phyloP scores from a whole-genome alignment of 768 basidiomycete species.

The Strobilomyces confusus region DNA sequence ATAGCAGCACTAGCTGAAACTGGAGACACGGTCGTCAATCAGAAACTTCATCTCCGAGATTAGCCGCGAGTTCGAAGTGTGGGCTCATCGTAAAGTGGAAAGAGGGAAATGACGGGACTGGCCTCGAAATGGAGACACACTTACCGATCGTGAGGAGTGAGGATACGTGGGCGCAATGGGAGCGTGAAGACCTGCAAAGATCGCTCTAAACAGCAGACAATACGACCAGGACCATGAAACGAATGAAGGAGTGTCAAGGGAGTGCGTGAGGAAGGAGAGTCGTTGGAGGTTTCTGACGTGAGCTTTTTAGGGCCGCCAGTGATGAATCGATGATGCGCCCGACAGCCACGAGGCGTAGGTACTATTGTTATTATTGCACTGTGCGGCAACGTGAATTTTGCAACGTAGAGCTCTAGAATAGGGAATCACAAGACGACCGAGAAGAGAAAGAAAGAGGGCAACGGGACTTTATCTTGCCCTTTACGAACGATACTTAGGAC shows the following conservation, averaged over 20 bases:
- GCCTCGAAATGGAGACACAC: conserved; percentile 6
- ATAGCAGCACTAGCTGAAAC: conserved; percentile 14
- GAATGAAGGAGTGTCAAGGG: conserved; percentile 6
- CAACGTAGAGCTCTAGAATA: conserved; percentile 1
- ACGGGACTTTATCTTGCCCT: conserved; percentile 8
- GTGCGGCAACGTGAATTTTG: conserved; percentile 7
- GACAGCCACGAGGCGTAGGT: conserved; percentile 16
- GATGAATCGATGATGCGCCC: conserved; percentile 5
- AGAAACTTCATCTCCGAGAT: conserved; percentile 17
- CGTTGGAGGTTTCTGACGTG: conserved; percentile 2
- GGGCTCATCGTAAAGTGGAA: conserved; percentile 4
- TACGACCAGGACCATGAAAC: conserved; percentile 18
- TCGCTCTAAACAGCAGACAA: conserved; percentile 5
- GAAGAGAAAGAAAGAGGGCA: background rate
- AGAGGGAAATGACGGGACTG: conserved; percentile 6
- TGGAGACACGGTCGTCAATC: conserved; percentile 17
- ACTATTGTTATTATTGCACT: conserved; percentile 4
- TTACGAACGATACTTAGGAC: conserved; percentile 1
- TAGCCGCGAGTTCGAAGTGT: conserved; percentile 1
- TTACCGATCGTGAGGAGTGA: conserved; percentile 25
- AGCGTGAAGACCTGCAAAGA: background rate
- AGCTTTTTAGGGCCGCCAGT: conserved; percentile 13
- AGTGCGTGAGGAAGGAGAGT: conserved; percentile 4
- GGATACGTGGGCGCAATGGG: conserved; percentile 2
- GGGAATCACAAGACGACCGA: background rate